Percentiles rank a stretch among this genome's conserved stretches.
phyloP scores from a whole-genome alignment of 257 asterid genomes.

The Solanum tarapatanum region DNA sequence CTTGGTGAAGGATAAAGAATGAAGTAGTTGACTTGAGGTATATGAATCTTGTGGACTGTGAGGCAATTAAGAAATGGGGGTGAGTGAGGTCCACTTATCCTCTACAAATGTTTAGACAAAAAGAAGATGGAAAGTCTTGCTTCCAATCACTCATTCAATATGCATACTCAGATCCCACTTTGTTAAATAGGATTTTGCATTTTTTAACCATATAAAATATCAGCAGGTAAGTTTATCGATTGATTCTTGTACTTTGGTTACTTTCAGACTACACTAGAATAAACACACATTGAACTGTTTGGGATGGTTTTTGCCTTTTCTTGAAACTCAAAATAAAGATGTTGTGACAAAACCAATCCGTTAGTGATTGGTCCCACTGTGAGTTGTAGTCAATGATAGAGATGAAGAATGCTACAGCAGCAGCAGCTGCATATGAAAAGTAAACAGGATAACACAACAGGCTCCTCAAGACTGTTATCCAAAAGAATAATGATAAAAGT shows the following conservation, averaged over 20 bases:
- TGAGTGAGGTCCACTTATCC: constrained; percentile 12
- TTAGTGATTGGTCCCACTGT: constrained; percentile 7
- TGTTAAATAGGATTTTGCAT: not conserved
- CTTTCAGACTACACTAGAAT: no score
- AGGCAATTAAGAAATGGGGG: not conserved
- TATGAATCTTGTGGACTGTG: not conserved
- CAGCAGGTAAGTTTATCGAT: not conserved
- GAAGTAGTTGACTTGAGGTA: not conserved
- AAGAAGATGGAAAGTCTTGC: constrained; percentile 9
- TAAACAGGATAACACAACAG: constrained; percentile 4
- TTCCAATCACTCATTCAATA: constrained; percentile 9
- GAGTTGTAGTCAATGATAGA: constrained; percentile 9
- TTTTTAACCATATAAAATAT: not conserved
- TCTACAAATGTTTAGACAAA: constrained; percentile 7
- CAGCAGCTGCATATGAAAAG: not conserved
- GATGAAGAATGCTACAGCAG: constrained; percentile 10
- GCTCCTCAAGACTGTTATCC: constrained; percentile 12
- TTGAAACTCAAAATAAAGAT: constrained; percentile 9
- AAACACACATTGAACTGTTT: not conserved
- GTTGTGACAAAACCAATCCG: constrained; percentile 2
- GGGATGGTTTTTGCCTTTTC: not conserved
- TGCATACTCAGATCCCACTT: constrained; percentile 25
- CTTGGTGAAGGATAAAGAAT: not conserved
- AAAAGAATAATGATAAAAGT: constrained; percentile 7
- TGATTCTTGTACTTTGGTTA: not conserved